These are phyloP conservation scores for Aspergillus pseudonomiae DNA, from an alignment of 2,329 filamentous ascomycete genomes.

Conservation along the genomic window DNA sequence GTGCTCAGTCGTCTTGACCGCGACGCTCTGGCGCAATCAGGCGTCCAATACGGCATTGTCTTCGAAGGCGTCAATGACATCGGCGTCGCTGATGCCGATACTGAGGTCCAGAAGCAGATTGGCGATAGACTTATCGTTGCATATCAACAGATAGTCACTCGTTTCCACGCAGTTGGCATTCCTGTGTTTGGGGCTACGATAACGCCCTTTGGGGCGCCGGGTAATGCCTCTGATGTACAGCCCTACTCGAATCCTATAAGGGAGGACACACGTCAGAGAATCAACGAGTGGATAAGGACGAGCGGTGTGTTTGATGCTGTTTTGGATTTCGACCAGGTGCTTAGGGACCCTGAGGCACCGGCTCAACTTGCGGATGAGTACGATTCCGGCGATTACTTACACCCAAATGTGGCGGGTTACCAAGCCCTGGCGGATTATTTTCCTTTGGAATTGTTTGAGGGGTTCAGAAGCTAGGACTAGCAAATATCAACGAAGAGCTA, in stretches of 20 bases:
- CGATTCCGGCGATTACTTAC: constrained; percentile 67
- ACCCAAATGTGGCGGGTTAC: constrained; percentile 64
- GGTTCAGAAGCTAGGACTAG: not conserved
- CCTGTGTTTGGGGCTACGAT: constrained; percentile 67
- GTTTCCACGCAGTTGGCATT: constrained; percentile 58
- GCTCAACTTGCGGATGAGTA: constrained; percentile 55
- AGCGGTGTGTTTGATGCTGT: constrained; percentile 62
- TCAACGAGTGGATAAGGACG: constrained; percentile 65
- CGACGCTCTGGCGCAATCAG: constrained; percentile 63
- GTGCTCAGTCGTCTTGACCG: constrained; percentile 63
- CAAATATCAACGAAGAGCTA: no score
- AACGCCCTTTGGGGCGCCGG: constrained; percentile 60
- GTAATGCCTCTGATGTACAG: constrained; percentile 41
- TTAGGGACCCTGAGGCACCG: constrained; percentile 55
- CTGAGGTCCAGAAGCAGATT: constrained; percentile 49
- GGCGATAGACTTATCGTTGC: constrained; percentile 58
- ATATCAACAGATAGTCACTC: constrained; percentile 60
- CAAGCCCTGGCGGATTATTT: constrained; percentile 62
- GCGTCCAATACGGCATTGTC: constrained; percentile 64
- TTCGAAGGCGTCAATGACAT: constrained; percentile 74
- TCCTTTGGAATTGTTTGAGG: constrained; percentile 46
- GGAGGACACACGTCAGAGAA: constrained; percentile 58
- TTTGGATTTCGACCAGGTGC: constrained; percentile 63
- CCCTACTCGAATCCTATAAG: constrained; percentile 58
- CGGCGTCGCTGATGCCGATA: constrained; percentile 53